Conservation (phyloP, 2,329 filamentous ascomycete species). For the Alternaria arbusti region DNA sequence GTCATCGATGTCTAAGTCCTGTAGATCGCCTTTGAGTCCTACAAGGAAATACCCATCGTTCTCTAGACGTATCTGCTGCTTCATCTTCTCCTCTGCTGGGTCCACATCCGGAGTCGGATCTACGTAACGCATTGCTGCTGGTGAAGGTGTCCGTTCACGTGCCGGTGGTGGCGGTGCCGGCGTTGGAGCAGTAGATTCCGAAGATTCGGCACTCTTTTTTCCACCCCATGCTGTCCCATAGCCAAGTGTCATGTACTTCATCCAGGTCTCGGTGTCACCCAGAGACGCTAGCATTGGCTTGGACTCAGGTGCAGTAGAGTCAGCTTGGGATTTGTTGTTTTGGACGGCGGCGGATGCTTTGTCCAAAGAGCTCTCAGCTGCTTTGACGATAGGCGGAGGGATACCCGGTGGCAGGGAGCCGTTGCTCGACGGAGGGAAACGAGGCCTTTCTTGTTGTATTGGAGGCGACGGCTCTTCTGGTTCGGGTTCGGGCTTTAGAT, state of each 20-base stretch:
- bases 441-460: conserved; percentile 5
- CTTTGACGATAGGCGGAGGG: conserved; percentile 55
- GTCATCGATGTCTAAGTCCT: conserved; percentile 58
- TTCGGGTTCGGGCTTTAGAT: conserved; percentile 22
- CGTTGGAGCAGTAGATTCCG: neutral
- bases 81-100: conserved; percentile 67
- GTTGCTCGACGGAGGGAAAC: conserved; percentile 4
- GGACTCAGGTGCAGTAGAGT: conserved; percentile 21
- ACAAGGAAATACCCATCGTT: conserved; percentile 68
- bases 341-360: conserved; percentile 50
- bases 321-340: conserved; percentile 16
- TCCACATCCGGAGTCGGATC: conserved; percentile 51
- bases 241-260: conserved; percentile 59
- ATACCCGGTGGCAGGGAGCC: conserved; percentile 46
- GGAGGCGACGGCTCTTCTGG: conserved; percentile 5
- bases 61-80: conserved; percentile 53
- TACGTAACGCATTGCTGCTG: conserved; percentile 43
- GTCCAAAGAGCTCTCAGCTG: conserved; percentile 53
- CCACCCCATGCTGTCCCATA: conserved; percentile 51
- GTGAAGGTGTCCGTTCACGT: conserved; percentile 18
- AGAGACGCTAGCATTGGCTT: conserved; percentile 45
- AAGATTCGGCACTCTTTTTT: conserved; percentile 19
- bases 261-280: conserved; percentile 56
- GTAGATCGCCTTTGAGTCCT: conserved; percentile 70
- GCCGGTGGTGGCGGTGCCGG: neutral